Percentiles rank a stretch among this genome's conserved stretches.
Conservation (phyloP, 495 filamentous ascomycete genomes). For the Chaetomium fimeti region DNA sequence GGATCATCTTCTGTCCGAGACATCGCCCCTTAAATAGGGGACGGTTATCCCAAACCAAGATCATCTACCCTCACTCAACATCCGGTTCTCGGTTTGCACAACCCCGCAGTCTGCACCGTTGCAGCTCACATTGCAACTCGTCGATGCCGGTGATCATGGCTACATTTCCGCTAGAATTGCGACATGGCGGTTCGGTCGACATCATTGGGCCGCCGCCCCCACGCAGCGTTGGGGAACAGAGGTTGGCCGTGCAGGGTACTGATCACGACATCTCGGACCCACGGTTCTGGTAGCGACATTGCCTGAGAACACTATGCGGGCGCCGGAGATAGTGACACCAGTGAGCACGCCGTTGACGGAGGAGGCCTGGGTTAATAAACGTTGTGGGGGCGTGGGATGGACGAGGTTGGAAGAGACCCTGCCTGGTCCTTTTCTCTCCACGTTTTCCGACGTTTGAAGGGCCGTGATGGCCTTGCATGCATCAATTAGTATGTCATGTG, state of each 20-base stretch:
- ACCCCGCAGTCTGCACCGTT: neutral
- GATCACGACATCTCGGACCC: slow-evolving; percentile 16
- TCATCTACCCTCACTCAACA: neutral
- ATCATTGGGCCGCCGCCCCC: slow-evolving; percentile 23
- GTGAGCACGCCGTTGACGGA: too few species aligned
- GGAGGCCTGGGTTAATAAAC: too few species aligned
- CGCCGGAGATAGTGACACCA: too few species aligned
- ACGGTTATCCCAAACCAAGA: neutral
- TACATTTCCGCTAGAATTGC: slow-evolving; percentile 28
- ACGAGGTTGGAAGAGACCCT: too few species aligned
- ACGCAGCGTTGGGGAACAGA: neutral
- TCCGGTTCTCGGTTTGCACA: neutral
- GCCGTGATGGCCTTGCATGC: too few species aligned
- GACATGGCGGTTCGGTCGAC: slow-evolving; percentile 15
- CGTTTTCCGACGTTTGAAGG: too few species aligned
- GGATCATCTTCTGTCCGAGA: neutral
- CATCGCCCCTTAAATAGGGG: neutral
- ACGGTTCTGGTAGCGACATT: neutral
- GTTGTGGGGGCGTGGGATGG: too few species aligned
- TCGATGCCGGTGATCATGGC: slow-evolving; percentile 12
- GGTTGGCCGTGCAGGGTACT: neutral
- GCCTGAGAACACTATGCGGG: too few species aligned
- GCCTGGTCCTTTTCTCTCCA: too few species aligned
- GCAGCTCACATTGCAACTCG: neutral
- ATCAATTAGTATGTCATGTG: too few species aligned